Conservation (phyloP, 75 land plant species). For the Larix kaempferi region DNA sequence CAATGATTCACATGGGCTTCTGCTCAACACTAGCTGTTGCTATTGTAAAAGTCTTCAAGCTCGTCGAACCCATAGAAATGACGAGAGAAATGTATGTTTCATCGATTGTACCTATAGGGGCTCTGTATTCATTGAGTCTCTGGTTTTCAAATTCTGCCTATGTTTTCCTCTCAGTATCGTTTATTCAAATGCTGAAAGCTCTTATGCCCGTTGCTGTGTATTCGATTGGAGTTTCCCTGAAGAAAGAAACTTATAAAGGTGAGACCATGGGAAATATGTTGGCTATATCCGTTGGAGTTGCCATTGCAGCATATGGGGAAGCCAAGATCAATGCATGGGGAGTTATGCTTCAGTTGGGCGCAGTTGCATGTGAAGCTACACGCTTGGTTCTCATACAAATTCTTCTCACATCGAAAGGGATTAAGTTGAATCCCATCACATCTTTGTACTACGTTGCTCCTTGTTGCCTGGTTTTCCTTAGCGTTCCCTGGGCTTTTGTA, state of each 20-base stretch:
- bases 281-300: slow-evolving; percentile 83
- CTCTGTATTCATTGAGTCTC: slow-evolving; percentile 80
- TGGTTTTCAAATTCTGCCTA: slow-evolving; percentile 99
- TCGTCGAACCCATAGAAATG: slow-evolving; percentile 85
- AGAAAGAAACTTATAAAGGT: slow-evolving; percentile 60
- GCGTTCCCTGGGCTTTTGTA: slow-evolving; percentile 84
- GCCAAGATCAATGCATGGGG: slow-evolving; percentile 80
- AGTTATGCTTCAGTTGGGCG: slow-evolving; percentile 70
- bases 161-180: slow-evolving; percentile 92
- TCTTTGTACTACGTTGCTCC: slow-evolving; percentile 95
- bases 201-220: slow-evolving; percentile 98
- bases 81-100: slow-evolving; percentile 67
- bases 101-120: slow-evolving; percentile 93
- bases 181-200: slow-evolving; percentile 99
- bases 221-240: slow-evolving; percentile 66
- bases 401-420: slow-evolving; percentile 84
- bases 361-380: slow-evolving; percentile 88
- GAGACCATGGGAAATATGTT: slow-evolving; percentile 82
- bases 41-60: slow-evolving; percentile 62
- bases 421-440: slow-evolving; percentile 89
- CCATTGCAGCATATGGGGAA: slow-evolving; percentile 96
- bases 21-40: slow-evolving; percentile 84
- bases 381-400: slow-evolving; percentile 94
- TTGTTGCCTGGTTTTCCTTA: slow-evolving; percentile 76
- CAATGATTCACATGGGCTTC: slow-evolving; percentile 97